These are phyloP conservation scores for Cinnamomum chago DNA, from an alignment of 164 flowering plant species.

Conservation along the genomic window DNA sequence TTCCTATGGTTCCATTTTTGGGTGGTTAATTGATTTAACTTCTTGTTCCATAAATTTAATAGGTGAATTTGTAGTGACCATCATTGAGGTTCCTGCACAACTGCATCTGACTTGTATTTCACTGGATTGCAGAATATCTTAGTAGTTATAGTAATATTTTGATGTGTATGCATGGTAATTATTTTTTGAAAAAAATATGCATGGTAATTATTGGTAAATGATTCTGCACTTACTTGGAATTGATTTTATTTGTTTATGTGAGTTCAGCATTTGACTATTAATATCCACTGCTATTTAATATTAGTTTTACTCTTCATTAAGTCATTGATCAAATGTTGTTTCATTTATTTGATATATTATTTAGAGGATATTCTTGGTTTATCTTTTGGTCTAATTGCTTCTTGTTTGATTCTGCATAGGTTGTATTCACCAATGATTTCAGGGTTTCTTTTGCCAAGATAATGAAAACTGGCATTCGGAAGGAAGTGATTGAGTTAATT, in stretches of 20 bases:
- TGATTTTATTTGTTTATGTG: not conserved
- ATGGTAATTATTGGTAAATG: no score
- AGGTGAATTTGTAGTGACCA: no score
- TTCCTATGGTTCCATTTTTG: no score
- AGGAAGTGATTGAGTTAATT: constrained; percentile 20
- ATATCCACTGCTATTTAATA: not conserved
- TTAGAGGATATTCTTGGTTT: not conserved
- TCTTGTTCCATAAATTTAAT: no score
- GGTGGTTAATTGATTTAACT: no score
- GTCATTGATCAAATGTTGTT: not conserved
- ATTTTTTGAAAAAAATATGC: no score
- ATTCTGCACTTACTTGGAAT: not conserved
- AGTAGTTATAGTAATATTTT: no score
- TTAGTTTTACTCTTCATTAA: not conserved
- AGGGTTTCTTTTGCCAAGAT: constrained; percentile 15
- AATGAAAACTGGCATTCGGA: not conserved
- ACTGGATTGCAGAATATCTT: no score
- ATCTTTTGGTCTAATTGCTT: not conserved
- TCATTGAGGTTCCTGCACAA: no score
- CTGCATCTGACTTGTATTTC: no score
- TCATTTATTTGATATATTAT: not conserved
- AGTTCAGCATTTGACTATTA: not conserved
- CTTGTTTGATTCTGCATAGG: constrained; percentile 17
- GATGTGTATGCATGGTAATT: no score
- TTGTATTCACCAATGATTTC: constrained; percentile 25